Percentiles rank a stretch among this genome's conserved stretches.
phyloP scores from a whole-genome alignment of 1,284 basidiomycete genomes.

The Pseudozyma sp. region DNA sequence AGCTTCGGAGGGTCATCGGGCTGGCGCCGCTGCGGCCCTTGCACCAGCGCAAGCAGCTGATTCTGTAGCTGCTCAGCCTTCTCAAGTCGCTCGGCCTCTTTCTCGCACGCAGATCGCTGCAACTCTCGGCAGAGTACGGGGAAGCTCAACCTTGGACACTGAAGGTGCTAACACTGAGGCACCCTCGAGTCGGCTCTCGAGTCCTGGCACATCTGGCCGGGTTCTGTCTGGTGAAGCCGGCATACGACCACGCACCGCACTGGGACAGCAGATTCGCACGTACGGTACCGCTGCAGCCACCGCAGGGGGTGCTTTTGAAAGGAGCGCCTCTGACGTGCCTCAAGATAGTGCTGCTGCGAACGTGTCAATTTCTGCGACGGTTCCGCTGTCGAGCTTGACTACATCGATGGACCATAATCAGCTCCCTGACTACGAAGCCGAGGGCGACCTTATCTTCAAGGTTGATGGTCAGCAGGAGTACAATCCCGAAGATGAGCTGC shows the following conservation, averaged over 20 bases:
- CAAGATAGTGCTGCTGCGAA: conserved; percentile 1
- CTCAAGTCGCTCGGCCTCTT: conserved; percentile 4
- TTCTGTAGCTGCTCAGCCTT: background rate
- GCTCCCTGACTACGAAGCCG: conserved; percentile 33
- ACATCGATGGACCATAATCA: conserved; percentile 5
- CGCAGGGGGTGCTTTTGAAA: background rate
- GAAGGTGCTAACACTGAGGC: background rate
- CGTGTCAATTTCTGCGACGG: background rate
- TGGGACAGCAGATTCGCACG: conserved; percentile 21
- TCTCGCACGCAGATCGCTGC: conserved; percentile 20
- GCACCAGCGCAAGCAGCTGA: background rate
- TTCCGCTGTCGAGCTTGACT: background rate
- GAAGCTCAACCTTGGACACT: background rate
- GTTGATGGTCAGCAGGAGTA: conserved; percentile 37
- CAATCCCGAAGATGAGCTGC: conserved; percentile 45
- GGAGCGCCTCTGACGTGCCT: background rate
- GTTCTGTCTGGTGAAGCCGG: conserved; percentile 11
- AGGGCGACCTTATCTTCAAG: conserved; percentile 47
- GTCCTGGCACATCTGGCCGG: conserved; percentile 9
- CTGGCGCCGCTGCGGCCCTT: background rate
- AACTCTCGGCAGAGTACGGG: conserved; percentile 18
- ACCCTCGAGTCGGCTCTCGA: conserved; percentile 9
- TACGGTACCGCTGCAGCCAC: conserved; percentile 23
- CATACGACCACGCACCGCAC: conserved; percentile 10
- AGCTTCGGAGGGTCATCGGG: background rate